Evolutionary conservation across 2,329 filamentous ascomycete genomes (phyloP).

Genomic region (Rhexocercosporidium sp.): DNA sequence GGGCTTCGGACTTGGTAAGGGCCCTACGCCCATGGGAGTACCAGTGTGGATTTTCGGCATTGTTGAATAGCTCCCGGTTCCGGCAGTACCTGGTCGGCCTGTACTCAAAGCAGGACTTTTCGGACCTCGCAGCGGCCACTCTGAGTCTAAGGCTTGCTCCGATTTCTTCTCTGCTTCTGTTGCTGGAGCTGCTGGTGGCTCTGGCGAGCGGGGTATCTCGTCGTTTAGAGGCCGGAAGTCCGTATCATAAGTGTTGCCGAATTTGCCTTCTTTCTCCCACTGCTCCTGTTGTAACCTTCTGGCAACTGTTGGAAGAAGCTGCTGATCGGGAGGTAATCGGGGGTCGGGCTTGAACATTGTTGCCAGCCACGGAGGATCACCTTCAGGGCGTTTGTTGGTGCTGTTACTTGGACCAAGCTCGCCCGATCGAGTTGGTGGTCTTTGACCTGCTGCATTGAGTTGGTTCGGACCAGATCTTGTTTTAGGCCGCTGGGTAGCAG

Average conservation of each 20-base stretch:
- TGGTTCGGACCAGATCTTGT: constrained; percentile 63
- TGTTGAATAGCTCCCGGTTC: constrained; percentile 55
- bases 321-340: constrained; percentile 89
- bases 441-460: constrained; percentile 53
- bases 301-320: constrained; percentile 92
- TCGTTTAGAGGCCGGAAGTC: constrained; percentile 85
- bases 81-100: constrained; percentile 50
- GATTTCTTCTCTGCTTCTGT: constrained; percentile 39
- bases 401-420: constrained; percentile 50
- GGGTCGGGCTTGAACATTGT: constrained; percentile 96
- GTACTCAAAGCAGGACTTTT: constrained; percentile 56
- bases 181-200: constrained; percentile 26
- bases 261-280: constrained; percentile 91
- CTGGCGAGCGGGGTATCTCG: constrained; percentile 49
- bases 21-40: constrained; percentile 42
- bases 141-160: constrained; percentile 45
- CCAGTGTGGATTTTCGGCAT: constrained; percentile 44
- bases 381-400: constrained; percentile 74
- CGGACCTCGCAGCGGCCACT: constrained; percentile 62
- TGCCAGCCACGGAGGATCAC: constrained; percentile 93
- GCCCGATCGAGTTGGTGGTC: constrained; percentile 68
- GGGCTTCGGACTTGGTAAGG: constrained; percentile 42
- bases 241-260: constrained; percentile 83
- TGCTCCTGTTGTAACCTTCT: constrained; percentile 90
- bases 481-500: constrained; percentile 53